Evolutionary conservation across 2,329 filamentous ascomycete species (phyloP), one percentile per base, ranked within the genome.

Genomic region (Pseudofabraea citricarpa): DNA sequence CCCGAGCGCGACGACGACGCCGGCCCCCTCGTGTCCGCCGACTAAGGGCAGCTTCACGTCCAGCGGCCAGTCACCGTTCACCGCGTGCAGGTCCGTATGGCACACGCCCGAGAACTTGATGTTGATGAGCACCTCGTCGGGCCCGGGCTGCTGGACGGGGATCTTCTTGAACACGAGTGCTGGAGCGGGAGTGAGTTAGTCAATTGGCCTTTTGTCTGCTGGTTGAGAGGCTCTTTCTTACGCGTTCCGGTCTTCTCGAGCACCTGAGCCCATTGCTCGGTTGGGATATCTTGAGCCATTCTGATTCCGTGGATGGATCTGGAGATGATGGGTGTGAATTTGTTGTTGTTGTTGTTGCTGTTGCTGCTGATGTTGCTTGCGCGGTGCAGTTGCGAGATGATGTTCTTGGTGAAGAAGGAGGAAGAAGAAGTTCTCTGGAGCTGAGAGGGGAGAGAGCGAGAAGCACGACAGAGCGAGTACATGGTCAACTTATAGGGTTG

Each of bases 121-220:
- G 70, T 94, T 91, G 70, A 95, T 73, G 53, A 96, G 85, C 55
- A 95, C 87, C 69, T 96, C 87, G 70, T 95, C 90, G 41, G 90
- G 84, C 18, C 83, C 88, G 29, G 90, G 90, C 65, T 83, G 79
- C 50, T 74, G 75, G 40, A 95, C 89, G 54, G 87, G 83, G 58
- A 96, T 91, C 69, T 84, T 77, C 72, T 88, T 90, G 76, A 85
- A 88, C 48, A 78, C 67, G 57, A 80, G 71, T 54, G 79, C 79
- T 82, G 50, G 16, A 41, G 24, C 38, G 20, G 49, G 22, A 43
- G 48, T 46, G 23, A 44, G 31, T 41, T 26, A 18, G 23, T 18
- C 40, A 22, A 12, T 10, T 9, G 15, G 32, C 26, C 32, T 27
- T 18, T 36, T 23, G 23, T 23, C 40, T 4, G n/a, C 6, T 20